These are phyloP conservation scores for Gomphus sp. DNA, from an alignment of 1,284 basidiomycete species.

Conservation along the genomic window DNA sequence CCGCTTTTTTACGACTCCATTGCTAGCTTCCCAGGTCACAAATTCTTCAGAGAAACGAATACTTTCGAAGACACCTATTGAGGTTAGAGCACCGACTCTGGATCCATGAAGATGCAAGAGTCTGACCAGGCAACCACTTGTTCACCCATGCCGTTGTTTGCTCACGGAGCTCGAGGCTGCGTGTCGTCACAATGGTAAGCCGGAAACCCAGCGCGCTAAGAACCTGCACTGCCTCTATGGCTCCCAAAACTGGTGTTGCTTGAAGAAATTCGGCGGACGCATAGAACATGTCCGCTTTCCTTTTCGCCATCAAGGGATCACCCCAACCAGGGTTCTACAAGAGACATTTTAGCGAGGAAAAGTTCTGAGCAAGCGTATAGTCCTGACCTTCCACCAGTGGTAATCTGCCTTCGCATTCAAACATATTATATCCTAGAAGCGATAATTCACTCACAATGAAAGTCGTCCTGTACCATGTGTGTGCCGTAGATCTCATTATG, in stretches of 20 bases:
- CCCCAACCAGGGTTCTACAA: slow-evolving; percentile 65
- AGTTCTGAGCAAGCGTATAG: background rate
- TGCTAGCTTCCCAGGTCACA: slow-evolving; percentile 28
- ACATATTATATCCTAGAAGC: slow-evolving; percentile 9
- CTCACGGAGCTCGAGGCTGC: slow-evolving; percentile 46
- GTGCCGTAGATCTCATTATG: slow-evolving; percentile 62
- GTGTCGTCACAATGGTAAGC: slow-evolving; percentile 68
- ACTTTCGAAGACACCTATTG: slow-evolving; percentile 48
- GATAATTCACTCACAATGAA: slow-evolving; percentile 47
- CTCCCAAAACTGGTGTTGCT: slow-evolving; percentile 52
- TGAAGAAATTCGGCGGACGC: slow-evolving; percentile 40
- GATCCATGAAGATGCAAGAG: background rate
- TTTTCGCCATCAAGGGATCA: slow-evolving; percentile 45
- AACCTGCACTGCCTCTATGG: slow-evolving; percentile 46
- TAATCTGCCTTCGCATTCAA: slow-evolving; percentile 30
- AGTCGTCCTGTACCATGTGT: slow-evolving; percentile 39
- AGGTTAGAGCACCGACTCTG: background rate
- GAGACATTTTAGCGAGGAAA: background rate
- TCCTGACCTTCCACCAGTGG: slow-evolving; percentile 57
- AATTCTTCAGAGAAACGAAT: slow-evolving; percentile 75
- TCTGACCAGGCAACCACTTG: slow-evolving; percentile 50
- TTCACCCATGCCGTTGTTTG: slow-evolving; percentile 62
- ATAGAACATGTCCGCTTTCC: slow-evolving; percentile 57
- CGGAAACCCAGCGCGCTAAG: slow-evolving; percentile 58
- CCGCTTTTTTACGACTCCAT: slow-evolving; percentile 34